phyloP scores from a whole-genome alignment of 192 early-diverging fungal genomes.

The Podila verticillata region DNA sequence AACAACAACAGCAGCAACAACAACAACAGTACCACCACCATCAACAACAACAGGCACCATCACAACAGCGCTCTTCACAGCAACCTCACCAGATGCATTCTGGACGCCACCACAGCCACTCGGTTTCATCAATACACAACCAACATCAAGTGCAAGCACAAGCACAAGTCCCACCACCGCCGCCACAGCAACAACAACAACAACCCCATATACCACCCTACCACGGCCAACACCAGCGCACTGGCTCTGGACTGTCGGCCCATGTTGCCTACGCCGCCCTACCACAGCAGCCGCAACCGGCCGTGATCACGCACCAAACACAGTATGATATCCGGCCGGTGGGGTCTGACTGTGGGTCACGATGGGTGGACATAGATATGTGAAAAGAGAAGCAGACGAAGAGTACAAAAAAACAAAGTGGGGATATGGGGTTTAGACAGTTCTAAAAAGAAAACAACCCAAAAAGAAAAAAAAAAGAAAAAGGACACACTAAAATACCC shows the following conservation, averaged over 20 bases:
- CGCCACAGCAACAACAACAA: background rate
- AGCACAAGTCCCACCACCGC: background rate
- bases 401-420: background rate
- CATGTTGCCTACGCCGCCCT: slow-evolving; percentile 24
- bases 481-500: too few species aligned
- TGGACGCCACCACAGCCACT: slow-evolving; percentile 36
- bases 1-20: slow-evolving; percentile 6
- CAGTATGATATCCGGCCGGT: slow-evolving; percentile 35
- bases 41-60: slow-evolving; percentile 19
- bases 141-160: background rate
- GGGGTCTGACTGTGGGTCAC: slow-evolving; percentile 30
- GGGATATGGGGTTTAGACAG: background rate
- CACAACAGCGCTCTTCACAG: slow-evolving; percentile 10
- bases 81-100: slow-evolving; percentile 30
- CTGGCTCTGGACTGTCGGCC: slow-evolving; percentile 22
- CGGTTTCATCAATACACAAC: slow-evolving; percentile 30
- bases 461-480: background rate
- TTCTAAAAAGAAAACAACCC: too few species aligned
- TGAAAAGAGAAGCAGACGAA: too few species aligned
- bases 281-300: slow-evolving; percentile 45
- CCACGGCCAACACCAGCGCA: slow-evolving; percentile 21
- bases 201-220: background rate
- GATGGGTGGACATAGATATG: slow-evolving; percentile 46
- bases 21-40: background rate
- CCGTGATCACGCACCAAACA: slow-evolving; percentile 38